A percentile compares a stretch with the other conserved stretches of the same genome.
Evolutionary conservation across 306 rosid species (phyloP).

Genomic region (Albizia julibrissin): DNA sequence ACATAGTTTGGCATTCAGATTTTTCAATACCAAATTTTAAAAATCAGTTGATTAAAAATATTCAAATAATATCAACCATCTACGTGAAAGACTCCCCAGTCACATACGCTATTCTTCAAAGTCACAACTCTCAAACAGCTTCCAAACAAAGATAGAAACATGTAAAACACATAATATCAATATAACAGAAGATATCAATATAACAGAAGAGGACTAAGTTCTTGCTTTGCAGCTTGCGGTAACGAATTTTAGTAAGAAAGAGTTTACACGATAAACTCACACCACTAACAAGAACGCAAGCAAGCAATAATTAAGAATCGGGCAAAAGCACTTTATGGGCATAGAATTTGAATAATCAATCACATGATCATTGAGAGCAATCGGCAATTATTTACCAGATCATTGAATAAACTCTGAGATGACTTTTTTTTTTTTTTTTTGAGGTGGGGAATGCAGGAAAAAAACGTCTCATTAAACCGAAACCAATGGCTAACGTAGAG

Average conservation of each 20-base stretch:
- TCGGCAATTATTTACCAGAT: not conserved
- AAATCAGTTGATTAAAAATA: not conserved
- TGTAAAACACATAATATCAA: not conserved
- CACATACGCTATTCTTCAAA: not conserved
- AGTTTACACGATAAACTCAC: not conserved
- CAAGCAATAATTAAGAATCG: not conserved
- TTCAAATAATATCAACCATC: not conserved
- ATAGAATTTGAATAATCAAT: conserved; percentile 29
- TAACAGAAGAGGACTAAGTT: not conserved
- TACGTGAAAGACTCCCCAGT: not conserved
- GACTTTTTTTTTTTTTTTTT: not conserved
- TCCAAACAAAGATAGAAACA: not conserved
- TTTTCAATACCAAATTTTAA: not conserved
- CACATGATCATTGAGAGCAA: conserved; percentile 16
- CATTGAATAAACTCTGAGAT: not conserved
- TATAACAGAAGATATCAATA: not conserved
- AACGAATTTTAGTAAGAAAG: not conserved
- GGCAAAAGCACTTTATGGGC: not conserved
- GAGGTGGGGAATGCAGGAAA: not conserved
- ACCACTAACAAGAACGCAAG: not conserved
- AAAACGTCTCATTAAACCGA: not conserved
- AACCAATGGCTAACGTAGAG: not conserved
- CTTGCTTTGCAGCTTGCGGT: not conserved
- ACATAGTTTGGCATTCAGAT: not conserved
- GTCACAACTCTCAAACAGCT: not conserved